Evolutionary conservation across 371 early-diverging fungal genomes (phyloP), one percentile per base, ranked within the genome.

Genomic region (Haplosporangium sp.): DNA sequence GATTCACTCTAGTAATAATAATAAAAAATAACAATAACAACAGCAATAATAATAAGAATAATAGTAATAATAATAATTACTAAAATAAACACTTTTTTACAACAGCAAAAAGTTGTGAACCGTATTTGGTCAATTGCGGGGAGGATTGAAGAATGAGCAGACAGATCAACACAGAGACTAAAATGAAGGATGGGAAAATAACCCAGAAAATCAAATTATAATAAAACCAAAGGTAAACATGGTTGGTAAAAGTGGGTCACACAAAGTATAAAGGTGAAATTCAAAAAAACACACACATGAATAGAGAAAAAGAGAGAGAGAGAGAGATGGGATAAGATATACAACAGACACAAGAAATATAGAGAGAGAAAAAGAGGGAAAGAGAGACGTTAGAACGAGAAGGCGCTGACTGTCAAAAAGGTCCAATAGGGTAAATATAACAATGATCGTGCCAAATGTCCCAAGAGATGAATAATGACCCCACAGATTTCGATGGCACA

Each of bases 121-220:
- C 72, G 67, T 62, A 72, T 66, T 61, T 66, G 72, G 72, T 55
- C 53, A 67, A 57, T 72, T 67, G 65, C 44, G 72, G 72, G 72
- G 72, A 19, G n/a, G 64, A 27, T 27, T 27, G 27, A 27, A 27
- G 27, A 27, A 27, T 27, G 27, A 27, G 27, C 27, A 27, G 13
- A 8, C 38, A 10, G 37, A 37, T 27, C 57, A 48, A 48, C 27
- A 27, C 27, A 27, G 27, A 27, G 27, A 27, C 27, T 27, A 27
- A 27, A 27, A 60, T 20, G 10, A 35, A 69, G 15, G 17, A 52
- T 27, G 57, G 20, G 58, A 57, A 11, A 47, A 53, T 42, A 42
- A 37, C 19, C n/a, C 44, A 19, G 13, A 35, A 61, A 61, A 20
- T 38, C 5, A 39, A 56, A 42, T 56, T 45, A 34, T 2, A 6